A percentile compares a stretch with the other conserved stretches of the same genome.
These are phyloP conservation scores for Vicia faba DNA, from an alignment of 306 rosid genomes.

Conservation along the genomic window DNA sequence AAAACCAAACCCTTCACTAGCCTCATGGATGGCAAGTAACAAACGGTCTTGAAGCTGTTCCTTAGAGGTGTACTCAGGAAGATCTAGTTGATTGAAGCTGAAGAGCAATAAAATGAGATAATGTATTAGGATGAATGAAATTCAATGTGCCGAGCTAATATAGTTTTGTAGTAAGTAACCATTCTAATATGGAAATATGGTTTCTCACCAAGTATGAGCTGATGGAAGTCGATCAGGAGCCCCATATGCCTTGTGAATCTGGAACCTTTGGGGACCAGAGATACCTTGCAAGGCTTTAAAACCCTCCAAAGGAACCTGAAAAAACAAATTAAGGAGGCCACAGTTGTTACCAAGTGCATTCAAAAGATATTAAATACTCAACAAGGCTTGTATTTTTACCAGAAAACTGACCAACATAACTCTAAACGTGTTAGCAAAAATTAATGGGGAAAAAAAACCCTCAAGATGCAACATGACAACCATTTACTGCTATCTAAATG, in stretches of 20 bases:
- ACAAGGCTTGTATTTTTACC: background rate
- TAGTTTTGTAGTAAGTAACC: slow-evolving; percentile 3
- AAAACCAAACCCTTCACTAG: slow-evolving; percentile 97
- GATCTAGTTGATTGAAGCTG: slow-evolving; percentile 98
- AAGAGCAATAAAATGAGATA: slow-evolving; percentile 5
- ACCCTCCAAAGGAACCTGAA: slow-evolving; percentile 98
- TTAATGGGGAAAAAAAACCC: background rate
- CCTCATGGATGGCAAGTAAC: slow-evolving; percentile 97
- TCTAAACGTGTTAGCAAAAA: background rate
- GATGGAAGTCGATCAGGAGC: slow-evolving; percentile 97
- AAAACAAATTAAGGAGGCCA: slow-evolving; percentile 35
- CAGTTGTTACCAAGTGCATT: slow-evolving; percentile 16
- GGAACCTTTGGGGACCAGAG: slow-evolving; percentile 98
- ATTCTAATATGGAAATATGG: background rate
- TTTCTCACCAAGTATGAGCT: slow-evolving; percentile 94
- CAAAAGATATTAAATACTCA: slow-evolving; percentile 18
- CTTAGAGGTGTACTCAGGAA: slow-evolving; percentile 91
- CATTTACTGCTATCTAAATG: background rate
- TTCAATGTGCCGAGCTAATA: slow-evolving; percentile 3
- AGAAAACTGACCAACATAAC: background rate
- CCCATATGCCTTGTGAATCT: slow-evolving; percentile 98
- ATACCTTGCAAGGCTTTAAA: slow-evolving; percentile 98
- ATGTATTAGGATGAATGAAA: slow-evolving; percentile 34
- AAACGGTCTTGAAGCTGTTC: slow-evolving; percentile 95
- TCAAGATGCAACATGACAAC: slow-evolving; percentile 10